Evolutionary conservation across 345 rosid species (phyloP).

Genomic region (Triadica sebifera): DNA sequence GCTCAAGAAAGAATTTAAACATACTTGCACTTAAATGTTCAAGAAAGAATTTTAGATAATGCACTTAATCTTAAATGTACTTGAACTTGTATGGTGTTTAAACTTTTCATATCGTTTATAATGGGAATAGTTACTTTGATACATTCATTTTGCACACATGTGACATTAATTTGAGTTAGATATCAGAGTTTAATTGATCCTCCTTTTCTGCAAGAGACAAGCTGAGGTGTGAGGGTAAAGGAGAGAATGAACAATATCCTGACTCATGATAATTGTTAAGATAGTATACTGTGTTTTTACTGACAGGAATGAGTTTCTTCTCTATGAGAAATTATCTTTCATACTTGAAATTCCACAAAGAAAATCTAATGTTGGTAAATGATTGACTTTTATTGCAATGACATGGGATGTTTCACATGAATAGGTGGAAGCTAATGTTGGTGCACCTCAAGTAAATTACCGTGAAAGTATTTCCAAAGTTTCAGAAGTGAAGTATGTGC

Average conservation of each 20-base stretch:
- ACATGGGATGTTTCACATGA: conserved; percentile 15
- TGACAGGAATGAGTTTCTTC: too few relatives aligned
- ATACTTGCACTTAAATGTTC: background rate
- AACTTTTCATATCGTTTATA: background rate
- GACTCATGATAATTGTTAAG: background rate
- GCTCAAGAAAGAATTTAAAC: background rate
- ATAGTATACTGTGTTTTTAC: too few relatives aligned
- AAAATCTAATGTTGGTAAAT: background rate
- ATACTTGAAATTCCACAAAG: background rate
- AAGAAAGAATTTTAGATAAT: too few relatives aligned
- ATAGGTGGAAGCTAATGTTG: conserved; percentile 93
- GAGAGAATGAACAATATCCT: background rate
- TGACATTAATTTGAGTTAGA: background rate
- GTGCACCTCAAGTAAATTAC: conserved; percentile 99
- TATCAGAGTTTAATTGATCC: background rate
- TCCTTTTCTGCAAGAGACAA: background rate
- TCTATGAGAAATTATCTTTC: too few relatives aligned
- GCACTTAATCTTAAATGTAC: too few relatives aligned
- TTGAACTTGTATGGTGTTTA: background rate
- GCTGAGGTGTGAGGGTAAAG: background rate
- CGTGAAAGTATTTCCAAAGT: conserved; percentile 92
- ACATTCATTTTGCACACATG: background rate
- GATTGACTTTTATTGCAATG: conserved; percentile 9
- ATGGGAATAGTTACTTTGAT: background rate
- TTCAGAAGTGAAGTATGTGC: conserved; percentile 79